Base-by-base conservation (phyloP, 441 rosid species). In the Macaranga tanarius region DNA sequence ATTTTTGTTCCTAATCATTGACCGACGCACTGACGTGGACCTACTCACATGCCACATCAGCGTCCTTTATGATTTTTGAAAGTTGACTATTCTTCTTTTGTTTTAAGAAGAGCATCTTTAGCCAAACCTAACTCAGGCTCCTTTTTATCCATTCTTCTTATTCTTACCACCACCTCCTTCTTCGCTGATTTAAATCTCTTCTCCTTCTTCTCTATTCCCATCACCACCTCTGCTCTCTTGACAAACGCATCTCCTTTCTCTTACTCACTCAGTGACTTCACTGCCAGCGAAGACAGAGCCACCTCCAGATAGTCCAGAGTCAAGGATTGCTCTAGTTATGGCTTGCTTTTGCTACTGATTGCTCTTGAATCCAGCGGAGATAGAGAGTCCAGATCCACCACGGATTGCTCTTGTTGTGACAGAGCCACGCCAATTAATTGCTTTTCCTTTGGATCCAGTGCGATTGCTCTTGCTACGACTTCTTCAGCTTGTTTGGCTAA, bases 341-440 rank as follows among this genome's bases (percentile, higher is more conserved):
- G n/a, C n/a, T n/a, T n/a, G n/a, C n/a, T n/a, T n/a, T n/a, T n/a
- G n/a, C n/a, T n/a, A n/a, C n/a, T n/a, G n/a, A n/a, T n/a, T n/a
- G n/a, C n/a, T n/a, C n/a, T n/a, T n/a, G n/a, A n/a, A n/a, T n/a
- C n/a, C n/a, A n/a, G n/a, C n/a, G n/a, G n/a, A n/a, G n/a, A n/a
- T n/a, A n/a, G n/a, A n/a, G n/a, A n/a, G n/a, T n/a, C n/a, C n/a
- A n/a, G n/a, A n/a, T n/a, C n/a, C n/a, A n/a, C n/a, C n/a, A n/a
- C n/a, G n/a, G n/a, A n/a, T n/a, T n/a, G n/a, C n/a, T n/a, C 67
- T 79, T 81, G 84, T 25, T 28, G 91, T 91, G 65, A 90, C 93
- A 80, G n/a, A n/a, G n/a, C n/a, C n/a, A n/a, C n/a, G n/a, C n/a
- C n/a, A n/a, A n/a, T n/a, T n/a, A n/a, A n/a, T n/a, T n/a, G n/a